Evolutionary conservation across 208 protist species (phyloP).

Genomic region (Leishmania braziliensis): DNA sequence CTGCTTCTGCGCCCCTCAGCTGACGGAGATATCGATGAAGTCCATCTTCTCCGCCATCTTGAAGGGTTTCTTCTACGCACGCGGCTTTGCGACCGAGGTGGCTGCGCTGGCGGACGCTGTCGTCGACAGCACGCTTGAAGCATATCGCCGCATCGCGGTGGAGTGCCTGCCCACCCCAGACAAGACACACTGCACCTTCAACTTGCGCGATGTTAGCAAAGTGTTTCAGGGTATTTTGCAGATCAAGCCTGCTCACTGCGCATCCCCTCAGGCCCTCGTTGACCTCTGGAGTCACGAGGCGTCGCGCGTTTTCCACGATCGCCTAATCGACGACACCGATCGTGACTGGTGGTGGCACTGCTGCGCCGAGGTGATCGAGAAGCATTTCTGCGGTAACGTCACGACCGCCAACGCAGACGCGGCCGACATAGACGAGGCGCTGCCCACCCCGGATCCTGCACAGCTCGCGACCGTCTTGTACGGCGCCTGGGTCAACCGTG

Average conservation of each 20-base stretch:
- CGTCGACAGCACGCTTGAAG: slow-evolving; percentile 91
- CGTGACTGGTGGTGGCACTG: slow-evolving; percentile 91
- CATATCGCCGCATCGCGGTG: slow-evolving; percentile 92
- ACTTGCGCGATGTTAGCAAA: slow-evolving; percentile 97
- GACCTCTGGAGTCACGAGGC: slow-evolving; percentile 95
- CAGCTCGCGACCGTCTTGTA: slow-evolving; percentile 53
- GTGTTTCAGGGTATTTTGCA: slow-evolving; percentile 96
- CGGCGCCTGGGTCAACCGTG: slow-evolving; percentile 55
- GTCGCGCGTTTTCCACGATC: slow-evolving; percentile 96
- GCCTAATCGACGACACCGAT: slow-evolving; percentile 93
- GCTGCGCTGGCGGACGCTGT: slow-evolving; percentile 51
- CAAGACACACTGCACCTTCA: slow-evolving; percentile 99
- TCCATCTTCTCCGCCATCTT: slow-evolving; percentile 96
- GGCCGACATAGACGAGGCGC: slow-evolving; percentile 9
- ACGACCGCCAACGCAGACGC: slow-evolving; percentile 30
- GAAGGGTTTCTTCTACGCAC: slow-evolving; percentile 68
- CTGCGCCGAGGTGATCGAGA: slow-evolving; percentile 62
- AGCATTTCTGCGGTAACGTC: slow-evolving; percentile 52
- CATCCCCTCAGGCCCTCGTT: slow-evolving; percentile 58
- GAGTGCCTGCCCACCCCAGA: slow-evolving; percentile 97
- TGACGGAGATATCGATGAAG: slow-evolving; percentile 84
- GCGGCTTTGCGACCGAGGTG: slow-evolving; percentile 49
- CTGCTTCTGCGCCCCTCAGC: slow-evolving; percentile 90
- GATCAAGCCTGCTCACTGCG: slow-evolving; percentile 71
- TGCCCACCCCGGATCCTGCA: slow-evolving; percentile 12